Evolutionary conservation across 306 rosid genomes (phyloP), one percentile per base, ranked within the genome.

Genomic region (Sindora glabra): DNA sequence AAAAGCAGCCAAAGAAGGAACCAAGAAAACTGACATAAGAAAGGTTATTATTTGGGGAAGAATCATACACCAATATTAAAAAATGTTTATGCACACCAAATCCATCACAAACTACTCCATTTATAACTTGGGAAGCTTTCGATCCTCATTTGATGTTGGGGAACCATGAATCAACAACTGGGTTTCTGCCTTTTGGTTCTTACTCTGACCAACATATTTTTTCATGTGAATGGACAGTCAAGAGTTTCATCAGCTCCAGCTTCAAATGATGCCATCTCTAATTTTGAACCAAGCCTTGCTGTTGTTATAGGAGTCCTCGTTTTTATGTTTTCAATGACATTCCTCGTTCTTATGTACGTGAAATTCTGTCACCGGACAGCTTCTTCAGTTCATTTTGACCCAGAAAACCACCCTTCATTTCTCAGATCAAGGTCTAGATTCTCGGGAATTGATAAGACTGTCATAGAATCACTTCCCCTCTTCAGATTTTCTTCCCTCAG

Each of bases 381-480:
- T 41, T 48, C 38, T 41, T 48, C 71, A 18, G 30, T 17, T 41
- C 61, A 40, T 1, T 45, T 59, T 5, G 64, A 65, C 42, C 11
- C 29, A 21, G 79, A 68, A 56, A 62, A 52, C 37, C 80, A 46
- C 34, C 64, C 69, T 13, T 30, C 60, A 54, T 53, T 71, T 15
- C n/a, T 63, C 48, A 55, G 85, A 62, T 63, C 81, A 62, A 89
- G 90, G 67, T 74, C 90, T 13, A 75, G 90, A 34, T 78, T 78
- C 50, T 92, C 94, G 0, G 99, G 99, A 11, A 77, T 94, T 18
- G 95, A 89, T 37, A 94, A 86, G 74, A 77, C 86, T 14, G 83
- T 72, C 19, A 77, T 94, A n/a, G 97, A 94, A 59, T 85, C 99
- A 36, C 95, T 94, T 25, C 99, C 99, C n/a, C 89, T 80, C 77